These are phyloP conservation scores for Chlorophyllum brunneum DNA, from an alignment of 768 basidiomycete species.

Conservation along the genomic window DNA sequence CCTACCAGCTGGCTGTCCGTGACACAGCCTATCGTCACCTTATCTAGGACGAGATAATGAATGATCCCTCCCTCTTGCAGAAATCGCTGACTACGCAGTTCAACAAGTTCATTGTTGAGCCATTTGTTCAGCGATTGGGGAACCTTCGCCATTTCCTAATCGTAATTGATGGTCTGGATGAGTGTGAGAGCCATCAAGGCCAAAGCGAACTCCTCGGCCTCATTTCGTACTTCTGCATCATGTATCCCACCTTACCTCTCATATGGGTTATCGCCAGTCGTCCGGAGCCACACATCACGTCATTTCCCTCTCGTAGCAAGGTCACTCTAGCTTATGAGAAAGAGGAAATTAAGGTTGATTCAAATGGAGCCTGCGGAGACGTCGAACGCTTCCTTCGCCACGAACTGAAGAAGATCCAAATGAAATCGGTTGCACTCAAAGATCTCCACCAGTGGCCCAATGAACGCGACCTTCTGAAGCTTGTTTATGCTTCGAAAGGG, in stretches of 20 bases:
- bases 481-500: not conserved
- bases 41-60: not conserved
- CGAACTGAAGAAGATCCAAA: not conserved
- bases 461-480: not conserved
- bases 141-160: no score
- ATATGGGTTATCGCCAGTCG: slow-evolving; percentile 24
- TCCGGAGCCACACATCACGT: slow-evolving; percentile 21
- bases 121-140: no score
- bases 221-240: slow-evolving; percentile 3
- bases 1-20: not conserved
- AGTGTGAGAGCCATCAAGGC: no score
- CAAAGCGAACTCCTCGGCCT: slow-evolving; percentile 16
- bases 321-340: not conserved
- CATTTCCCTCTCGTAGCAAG: slow-evolving; percentile 1
- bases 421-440: not conserved
- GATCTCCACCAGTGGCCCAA: not conserved
- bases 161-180: no score
- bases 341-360: slow-evolving; percentile 4
- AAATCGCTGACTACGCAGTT: not conserved
- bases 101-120: not conserved
- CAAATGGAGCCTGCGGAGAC: slow-evolving; percentile 15
- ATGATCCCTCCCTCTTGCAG: not conserved
- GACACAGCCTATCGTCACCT: not conserved
- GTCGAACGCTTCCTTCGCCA: slow-evolving; percentile 6
- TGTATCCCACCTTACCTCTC: slow-evolving; percentile 12